These are phyloP conservation scores for Schoenoplectus triqueter DNA, from an alignment of 202 grass and related monocot species.

Conservation along the genomic window DNA sequence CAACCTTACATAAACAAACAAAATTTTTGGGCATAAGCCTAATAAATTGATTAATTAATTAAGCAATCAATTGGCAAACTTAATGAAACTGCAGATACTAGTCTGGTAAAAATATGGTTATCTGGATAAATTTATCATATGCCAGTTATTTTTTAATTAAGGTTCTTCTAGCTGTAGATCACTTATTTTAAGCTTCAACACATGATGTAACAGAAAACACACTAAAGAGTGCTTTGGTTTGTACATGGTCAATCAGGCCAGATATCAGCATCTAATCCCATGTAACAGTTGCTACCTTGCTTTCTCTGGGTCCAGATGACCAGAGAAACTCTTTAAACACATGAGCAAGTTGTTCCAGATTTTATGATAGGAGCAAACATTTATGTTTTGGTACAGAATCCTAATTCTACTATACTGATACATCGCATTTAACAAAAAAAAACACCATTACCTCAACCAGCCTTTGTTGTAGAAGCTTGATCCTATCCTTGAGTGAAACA, in stretches of 20 bases:
- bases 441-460: constrained; percentile 45
- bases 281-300: background rate
- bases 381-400: background rate
- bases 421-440: background rate
- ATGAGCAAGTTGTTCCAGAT: constrained; percentile 1
- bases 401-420: background rate
- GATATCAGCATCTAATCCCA: background rate
- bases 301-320: background rate
- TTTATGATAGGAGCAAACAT: background rate
- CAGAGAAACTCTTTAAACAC: background rate
- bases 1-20: constrained; percentile 40
- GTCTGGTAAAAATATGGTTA: too few relatives aligned
- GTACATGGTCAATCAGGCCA: background rate
- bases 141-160: too few relatives aligned
- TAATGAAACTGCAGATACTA: too few relatives aligned
- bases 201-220: background rate
- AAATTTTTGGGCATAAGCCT: background rate
- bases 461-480: constrained; percentile 36
- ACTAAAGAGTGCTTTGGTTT: background rate
- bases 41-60: constrained; percentile 21
- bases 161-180: too few relatives aligned
- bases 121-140: too few relatives aligned
- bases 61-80: too few relatives aligned
- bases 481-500: constrained; percentile 42
- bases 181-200: background rate